These are phyloP conservation scores for Cardamine resedifolia DNA, from an alignment of 345 rosid species.

Conservation along the genomic window DNA sequence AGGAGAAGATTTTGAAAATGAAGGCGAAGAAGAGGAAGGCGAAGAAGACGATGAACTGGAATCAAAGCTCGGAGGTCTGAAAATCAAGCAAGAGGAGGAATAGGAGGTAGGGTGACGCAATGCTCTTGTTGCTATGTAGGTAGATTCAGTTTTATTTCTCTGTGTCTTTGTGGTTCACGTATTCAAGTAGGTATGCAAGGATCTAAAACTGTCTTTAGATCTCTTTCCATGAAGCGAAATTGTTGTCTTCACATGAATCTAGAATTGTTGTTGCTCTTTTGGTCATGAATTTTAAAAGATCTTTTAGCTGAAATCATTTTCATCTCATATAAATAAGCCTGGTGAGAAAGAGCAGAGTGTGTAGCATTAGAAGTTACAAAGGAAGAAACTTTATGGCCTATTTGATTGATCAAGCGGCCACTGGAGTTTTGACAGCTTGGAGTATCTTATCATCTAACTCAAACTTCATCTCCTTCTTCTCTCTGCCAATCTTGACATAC, in stretches of 20 bases:
- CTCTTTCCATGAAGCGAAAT: conserved; percentile 15
- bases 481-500: conserved; percentile 79
- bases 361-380: conserved; percentile 19
- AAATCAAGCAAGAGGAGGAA: conserved; percentile 51
- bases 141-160: conserved; percentile 15
- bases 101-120: conserved; percentile 28
- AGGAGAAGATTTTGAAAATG: conserved; percentile 78
- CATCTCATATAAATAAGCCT: conserved; percentile 19
- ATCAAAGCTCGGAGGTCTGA: conserved; percentile 68
- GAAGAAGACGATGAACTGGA: conserved; percentile 68
- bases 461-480: conserved; percentile 74
- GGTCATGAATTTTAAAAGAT: conserved; percentile 5
- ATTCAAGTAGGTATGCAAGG: conserved; percentile 17
- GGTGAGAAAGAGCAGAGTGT: background rate
- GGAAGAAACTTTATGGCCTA: background rate
- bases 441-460: conserved; percentile 84
- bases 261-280: conserved; percentile 13
- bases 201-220: conserved; percentile 14
- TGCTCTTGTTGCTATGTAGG: conserved; percentile 28
- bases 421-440: conserved; percentile 70
- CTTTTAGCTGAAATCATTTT: conserved; percentile 22
- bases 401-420: conserved; percentile 44
- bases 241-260: background rate
- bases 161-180: conserved; percentile 10
- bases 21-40: conserved; percentile 50